Percentiles rank a stretch among this genome's conserved stretches.
phyloP scores from a whole-genome alignment of 2,329 filamentous ascomycete genomes.

The Aspergillus sp. region DNA sequence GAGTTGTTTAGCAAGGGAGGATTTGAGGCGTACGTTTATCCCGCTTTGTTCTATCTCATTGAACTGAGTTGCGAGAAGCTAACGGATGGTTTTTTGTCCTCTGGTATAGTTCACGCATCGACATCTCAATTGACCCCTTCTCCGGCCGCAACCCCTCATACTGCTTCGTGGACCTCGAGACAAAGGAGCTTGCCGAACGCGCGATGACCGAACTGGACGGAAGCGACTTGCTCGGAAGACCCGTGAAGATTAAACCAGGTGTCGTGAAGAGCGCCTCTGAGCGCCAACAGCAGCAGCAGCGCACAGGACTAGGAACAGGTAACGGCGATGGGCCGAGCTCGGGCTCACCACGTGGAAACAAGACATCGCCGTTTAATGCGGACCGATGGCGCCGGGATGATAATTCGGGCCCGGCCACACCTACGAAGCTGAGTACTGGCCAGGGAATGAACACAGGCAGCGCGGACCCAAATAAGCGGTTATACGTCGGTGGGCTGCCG shows the following conservation, averaged over 20 bases:
- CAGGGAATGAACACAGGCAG: slow-evolving; percentile 22
- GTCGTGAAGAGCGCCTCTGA: slow-evolving; percentile 52
- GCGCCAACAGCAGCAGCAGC: slow-evolving; percentile 23
- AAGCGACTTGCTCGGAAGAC: slow-evolving; percentile 56
- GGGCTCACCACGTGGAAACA: slow-evolving; percentile 22
- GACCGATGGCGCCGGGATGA: slow-evolving; percentile 47
- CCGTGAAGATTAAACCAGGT: slow-evolving; percentile 65
- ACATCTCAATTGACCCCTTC: slow-evolving; percentile 68
- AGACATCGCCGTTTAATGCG: slow-evolving; percentile 27
- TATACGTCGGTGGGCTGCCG: slow-evolving; percentile 51
- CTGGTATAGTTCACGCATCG: slow-evolving; percentile 54
- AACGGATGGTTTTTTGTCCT: not conserved
- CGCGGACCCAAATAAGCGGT: slow-evolving; percentile 41
- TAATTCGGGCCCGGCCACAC: slow-evolving; percentile 31
- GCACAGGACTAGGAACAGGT: not conserved
- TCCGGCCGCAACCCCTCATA: slow-evolving; percentile 70
- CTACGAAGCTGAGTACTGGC: slow-evolving; percentile 31
- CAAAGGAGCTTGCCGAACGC: slow-evolving; percentile 55
- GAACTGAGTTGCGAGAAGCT: not conserved
- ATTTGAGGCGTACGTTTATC: slow-evolving; percentile 33
- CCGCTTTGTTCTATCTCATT: not conserved
- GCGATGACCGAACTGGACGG: slow-evolving; percentile 60
- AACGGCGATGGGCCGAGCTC: not conserved
- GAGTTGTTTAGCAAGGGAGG: slow-evolving; percentile 45
- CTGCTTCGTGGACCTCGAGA: slow-evolving; percentile 69